A percentile compares a stretch with the other conserved stretches of the same genome.
Conservation (phyloP, 805 yeast species). For the Candida corydali region DNA sequence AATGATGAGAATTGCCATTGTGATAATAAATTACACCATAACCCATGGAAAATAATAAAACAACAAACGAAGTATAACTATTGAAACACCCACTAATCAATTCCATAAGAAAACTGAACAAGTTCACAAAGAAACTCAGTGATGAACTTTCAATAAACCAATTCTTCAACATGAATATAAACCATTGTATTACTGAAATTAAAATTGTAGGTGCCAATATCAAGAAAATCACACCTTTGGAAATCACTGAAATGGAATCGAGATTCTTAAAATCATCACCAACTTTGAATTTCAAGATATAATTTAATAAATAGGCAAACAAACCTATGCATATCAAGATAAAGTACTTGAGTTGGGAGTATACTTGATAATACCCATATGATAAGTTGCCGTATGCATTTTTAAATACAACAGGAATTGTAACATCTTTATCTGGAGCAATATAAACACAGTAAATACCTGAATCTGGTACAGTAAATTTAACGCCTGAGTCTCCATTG, state of each 20-base stretch:
- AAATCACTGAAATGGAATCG: constrained; percentile 23
- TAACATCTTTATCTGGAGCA: constrained; percentile 17
- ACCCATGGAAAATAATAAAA: constrained; percentile 30
- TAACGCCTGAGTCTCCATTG: constrained; percentile 11
- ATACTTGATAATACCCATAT: constrained; percentile 13
- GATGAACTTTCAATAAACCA: constrained; percentile 8
- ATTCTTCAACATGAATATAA: constrained; percentile 12
- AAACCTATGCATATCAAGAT: constrained; percentile 14
- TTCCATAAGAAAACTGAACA: not conserved
- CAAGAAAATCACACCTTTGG: constrained; percentile 24
- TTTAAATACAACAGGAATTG: constrained; percentile 17
- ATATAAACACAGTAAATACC: constrained; percentile 31
- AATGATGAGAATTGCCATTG: constrained; percentile 17
- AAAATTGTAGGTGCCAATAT: constrained; percentile 18
- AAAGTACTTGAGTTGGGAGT: constrained; percentile 14
- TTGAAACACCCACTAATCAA: constrained; percentile 5
- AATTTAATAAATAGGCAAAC: constrained; percentile 19
- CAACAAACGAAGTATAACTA: constrained; percentile 10
- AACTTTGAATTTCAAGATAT: constrained; percentile 21
- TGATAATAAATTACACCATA: constrained; percentile 30
- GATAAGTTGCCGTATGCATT: constrained; percentile 24
- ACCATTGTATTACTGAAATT: constrained; percentile 2
- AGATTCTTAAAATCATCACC: constrained; percentile 25
- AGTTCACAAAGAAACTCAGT: not conserved
- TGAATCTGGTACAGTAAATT: constrained; percentile 15